Evolutionary conservation across 331 rosid species (phyloP).

Genomic region (Rosa hybrid): DNA sequence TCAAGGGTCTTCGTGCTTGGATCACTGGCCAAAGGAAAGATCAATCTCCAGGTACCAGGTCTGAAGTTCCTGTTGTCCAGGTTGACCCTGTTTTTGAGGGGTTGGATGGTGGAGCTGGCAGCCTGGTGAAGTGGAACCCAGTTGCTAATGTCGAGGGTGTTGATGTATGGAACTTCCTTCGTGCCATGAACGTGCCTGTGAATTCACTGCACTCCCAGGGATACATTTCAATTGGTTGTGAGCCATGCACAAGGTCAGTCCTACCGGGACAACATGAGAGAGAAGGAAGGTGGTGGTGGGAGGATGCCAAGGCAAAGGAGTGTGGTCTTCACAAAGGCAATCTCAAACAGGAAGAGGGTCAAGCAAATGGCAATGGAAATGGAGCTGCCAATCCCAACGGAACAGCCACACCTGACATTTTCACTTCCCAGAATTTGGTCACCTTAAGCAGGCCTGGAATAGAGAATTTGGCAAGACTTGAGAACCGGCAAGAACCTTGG

Average conservation of each 20-base stretch:
- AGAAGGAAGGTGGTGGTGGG: conserved; percentile 99
- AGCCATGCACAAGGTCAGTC: conserved; percentile 97
- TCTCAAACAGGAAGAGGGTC: conserved; percentile 58
- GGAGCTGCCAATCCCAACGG: conserved; percentile 38
- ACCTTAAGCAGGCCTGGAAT: conserved; percentile 73
- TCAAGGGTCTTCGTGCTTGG: conserved; percentile 90
- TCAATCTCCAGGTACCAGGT: conserved; percentile 96
- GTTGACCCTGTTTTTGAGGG: conserved; percentile 97
- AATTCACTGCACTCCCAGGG: conserved; percentile 84
- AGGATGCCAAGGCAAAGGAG: conserved; percentile 96
- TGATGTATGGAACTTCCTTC: conserved; percentile 85
- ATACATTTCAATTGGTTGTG: conserved; percentile 93
- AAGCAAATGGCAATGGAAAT: conserved; percentile 51
- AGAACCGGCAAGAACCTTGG: conserved; percentile 80
- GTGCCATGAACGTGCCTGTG: conserved; percentile 96
- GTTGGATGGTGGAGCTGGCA: conserved; percentile 79
- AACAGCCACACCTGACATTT: conserved; percentile 58
- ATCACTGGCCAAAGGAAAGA: conserved; percentile 97
- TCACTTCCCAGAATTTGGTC: conserved; percentile 59
- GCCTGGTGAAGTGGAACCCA: conserved; percentile 97
- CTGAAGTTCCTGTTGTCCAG: conserved; percentile 90
- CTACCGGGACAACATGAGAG: conserved; percentile 98
- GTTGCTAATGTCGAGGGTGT: conserved; percentile 76
- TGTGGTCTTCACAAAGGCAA: conserved; percentile 99
- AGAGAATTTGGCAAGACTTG: conserved; percentile 73